Conservation (phyloP, 1,139 yeast genomes). For the Geotrichum europaeum region DNA sequence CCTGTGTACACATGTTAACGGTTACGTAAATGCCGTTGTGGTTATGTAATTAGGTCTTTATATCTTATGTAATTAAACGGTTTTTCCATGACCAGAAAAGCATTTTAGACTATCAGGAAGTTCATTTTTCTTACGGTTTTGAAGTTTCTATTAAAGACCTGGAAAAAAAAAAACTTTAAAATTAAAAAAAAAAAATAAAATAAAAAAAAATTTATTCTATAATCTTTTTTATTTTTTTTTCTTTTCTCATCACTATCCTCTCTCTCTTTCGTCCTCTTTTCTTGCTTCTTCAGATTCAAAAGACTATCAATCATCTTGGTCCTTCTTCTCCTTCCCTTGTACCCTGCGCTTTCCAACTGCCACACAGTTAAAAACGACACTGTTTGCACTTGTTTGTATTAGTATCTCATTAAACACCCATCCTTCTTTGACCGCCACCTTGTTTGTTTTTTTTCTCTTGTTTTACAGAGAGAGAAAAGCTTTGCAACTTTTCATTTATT, state of each 20-base stretch:
- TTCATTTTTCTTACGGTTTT: too few species aligned
- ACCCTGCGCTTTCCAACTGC: background rate
- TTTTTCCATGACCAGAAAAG: constrained; percentile 1
- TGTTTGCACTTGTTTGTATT: too few species aligned
- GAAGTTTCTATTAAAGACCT: too few species aligned
- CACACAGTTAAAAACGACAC: background rate
- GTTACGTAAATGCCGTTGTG: background rate
- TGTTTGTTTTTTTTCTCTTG: too few species aligned
- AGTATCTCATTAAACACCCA: too few species aligned
- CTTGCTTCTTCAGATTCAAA: background rate
- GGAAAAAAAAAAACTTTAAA: too few species aligned
- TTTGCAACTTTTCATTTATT: background rate
- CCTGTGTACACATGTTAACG: background rate
- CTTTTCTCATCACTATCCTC: background rate
- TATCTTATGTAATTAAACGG: constrained; percentile 7
- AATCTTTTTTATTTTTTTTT: background rate
- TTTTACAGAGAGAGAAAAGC: too few species aligned
- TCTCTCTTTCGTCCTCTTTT: background rate
- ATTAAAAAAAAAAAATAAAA: too few species aligned
- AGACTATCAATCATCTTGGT: background rate
- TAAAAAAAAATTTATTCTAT: background rate
- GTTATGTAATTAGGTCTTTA: background rate
- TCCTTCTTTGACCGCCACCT: too few species aligned
- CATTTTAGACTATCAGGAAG: too few species aligned
- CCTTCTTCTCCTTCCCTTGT: background rate